These are phyloP conservation scores for Primulina tabacum DNA, from an alignment of 257 asterid genomes.

Conservation along the genomic window DNA sequence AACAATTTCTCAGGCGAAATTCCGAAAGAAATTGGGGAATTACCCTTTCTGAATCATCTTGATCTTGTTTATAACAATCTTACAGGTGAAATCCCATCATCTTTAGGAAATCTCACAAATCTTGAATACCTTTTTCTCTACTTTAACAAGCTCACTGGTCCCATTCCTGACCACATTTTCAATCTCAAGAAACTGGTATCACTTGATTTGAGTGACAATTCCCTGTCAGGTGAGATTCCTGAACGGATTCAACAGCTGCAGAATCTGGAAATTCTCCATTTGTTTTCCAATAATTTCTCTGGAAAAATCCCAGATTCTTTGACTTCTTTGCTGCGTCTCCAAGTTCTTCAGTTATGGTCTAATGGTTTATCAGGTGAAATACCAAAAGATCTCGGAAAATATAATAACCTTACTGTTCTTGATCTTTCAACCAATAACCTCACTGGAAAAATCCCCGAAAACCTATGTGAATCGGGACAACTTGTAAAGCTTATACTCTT, in stretches of 20 bases:
- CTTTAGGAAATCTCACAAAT: conserved; percentile 70
- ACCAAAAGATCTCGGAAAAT: conserved; percentile 55
- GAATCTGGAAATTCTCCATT: conserved; percentile 64
- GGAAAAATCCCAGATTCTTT: conserved; percentile 67
- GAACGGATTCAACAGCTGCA: conserved; percentile 35
- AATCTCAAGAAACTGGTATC: conserved; percentile 48
- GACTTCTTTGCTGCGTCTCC: conserved; percentile 54
- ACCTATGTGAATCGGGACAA: conserved; percentile 44
- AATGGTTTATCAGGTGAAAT: conserved; percentile 60
- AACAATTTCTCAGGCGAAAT: conserved; percentile 75
- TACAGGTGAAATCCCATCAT: conserved; percentile 73
- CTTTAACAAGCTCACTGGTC: conserved; percentile 67
- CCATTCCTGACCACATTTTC: conserved; percentile 54
- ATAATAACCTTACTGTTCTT: conserved; percentile 59
- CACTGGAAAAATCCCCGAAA: conserved; percentile 61
- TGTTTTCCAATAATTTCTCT: conserved; percentile 64
- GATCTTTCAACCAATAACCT: conserved; percentile 82
- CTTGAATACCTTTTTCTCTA: conserved; percentile 64
- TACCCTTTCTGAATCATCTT: conserved; percentile 50
- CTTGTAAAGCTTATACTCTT: conserved; percentile 75
- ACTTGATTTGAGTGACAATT: conserved; percentile 78
- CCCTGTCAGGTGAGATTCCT: conserved; percentile 62
- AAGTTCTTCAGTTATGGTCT: conserved; percentile 80
- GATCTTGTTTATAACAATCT: conserved; percentile 77
- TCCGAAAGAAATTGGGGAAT: conserved; percentile 56